Percentiles rank a stretch among this genome's conserved stretches.
Conservation (phyloP, 164 flowering plant species). For the Vitis labrusca region DNA sequence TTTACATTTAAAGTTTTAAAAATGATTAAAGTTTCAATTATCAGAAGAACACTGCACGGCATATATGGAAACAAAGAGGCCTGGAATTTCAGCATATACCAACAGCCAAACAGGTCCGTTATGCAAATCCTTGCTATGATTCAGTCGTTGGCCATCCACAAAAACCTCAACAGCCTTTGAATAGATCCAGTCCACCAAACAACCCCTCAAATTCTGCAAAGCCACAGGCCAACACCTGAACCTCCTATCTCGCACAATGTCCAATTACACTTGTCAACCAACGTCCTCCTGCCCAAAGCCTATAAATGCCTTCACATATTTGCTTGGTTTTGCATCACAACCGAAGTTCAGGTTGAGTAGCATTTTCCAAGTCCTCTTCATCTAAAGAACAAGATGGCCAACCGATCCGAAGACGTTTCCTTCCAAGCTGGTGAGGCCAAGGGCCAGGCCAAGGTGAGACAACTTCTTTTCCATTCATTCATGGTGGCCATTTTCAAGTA, state of each 20-base stretch:
- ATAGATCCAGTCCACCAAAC: background rate
- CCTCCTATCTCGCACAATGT: too few species aligned
- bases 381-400: background rate
- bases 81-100: too few species aligned
- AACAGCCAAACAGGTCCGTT: background rate
- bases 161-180: conserved; percentile 5
- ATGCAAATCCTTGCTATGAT: background rate
- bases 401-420: conserved; percentile 1
- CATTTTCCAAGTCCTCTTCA: too few species aligned
- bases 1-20: too few species aligned
- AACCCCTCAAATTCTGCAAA: background rate
- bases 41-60: too few species aligned
- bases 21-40: too few species aligned
- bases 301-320: background rate
- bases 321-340: background rate
- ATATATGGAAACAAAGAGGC: too few species aligned
- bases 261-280: background rate
- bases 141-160: background rate
- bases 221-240: background rate
- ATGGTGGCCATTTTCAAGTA: too few species aligned
- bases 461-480: background rate
- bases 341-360: background rate
- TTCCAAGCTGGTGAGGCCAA: conserved; percentile 10
- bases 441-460: conserved; percentile 4
- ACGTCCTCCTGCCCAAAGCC: background rate